A percentile compares a stretch with the other conserved stretches of the same genome.
phyloP scores from a whole-genome alignment of 2,329 filamentous ascomycete genomes.

The Pseudofabraea citricarpa region DNA sequence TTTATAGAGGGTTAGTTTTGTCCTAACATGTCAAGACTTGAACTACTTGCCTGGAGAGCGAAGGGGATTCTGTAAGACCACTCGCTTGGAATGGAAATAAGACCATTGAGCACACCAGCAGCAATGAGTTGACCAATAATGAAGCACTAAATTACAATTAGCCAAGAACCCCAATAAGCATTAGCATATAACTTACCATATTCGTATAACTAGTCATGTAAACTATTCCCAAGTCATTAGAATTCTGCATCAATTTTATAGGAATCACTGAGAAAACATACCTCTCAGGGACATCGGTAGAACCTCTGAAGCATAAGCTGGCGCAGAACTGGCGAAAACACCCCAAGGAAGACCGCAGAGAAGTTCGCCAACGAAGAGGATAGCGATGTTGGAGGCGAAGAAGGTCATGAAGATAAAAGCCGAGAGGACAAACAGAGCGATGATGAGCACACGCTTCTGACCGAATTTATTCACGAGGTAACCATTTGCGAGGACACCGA shows the following conservation, averaged over 20 bases:
- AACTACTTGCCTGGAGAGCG: no score
- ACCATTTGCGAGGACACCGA: constrained; percentile 41
- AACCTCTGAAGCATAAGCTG: constrained; percentile 39
- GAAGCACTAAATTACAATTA: no score
- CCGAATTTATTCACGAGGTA: constrained; percentile 42
- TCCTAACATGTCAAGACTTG: no score
- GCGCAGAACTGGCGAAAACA: constrained; percentile 40
- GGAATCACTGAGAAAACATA: no score
- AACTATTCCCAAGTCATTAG: no score
- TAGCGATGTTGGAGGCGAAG: constrained; percentile 39
- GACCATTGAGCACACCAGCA: constrained; percentile 38
- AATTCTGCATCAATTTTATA: no score
- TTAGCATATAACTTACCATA: no score
- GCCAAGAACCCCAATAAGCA: no score
- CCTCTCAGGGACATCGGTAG: constrained; percentile 35
- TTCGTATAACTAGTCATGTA: constrained; percentile 38
- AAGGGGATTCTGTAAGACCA: constrained; percentile 10
- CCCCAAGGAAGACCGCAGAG: constrained; percentile 45
- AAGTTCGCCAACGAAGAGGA: constrained; percentile 41
- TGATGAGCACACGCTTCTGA: constrained; percentile 40
- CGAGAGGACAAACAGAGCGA: constrained; percentile 35
- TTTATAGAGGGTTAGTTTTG: no score
- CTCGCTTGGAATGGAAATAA: constrained; percentile 31
- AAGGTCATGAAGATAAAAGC: constrained; percentile 43
- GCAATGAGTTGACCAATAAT: constrained; percentile 41